These are phyloP conservation scores for Pichia sp. DNA, from an alignment of 1,139 yeast genomes.

Conservation along the genomic window DNA sequence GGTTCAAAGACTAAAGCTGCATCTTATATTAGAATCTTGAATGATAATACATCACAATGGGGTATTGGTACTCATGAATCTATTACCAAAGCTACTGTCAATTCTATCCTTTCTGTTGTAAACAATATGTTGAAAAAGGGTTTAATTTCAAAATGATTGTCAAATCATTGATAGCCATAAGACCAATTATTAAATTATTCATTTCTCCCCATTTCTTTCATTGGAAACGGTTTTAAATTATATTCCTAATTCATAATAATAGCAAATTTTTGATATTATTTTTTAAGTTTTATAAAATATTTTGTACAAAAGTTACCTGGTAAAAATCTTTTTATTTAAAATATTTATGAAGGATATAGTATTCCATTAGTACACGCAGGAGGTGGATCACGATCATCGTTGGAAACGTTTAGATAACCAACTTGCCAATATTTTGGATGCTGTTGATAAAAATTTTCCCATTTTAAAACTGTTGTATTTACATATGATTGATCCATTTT, in stretches of 20 bases:
- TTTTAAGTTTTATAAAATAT: too few species aligned
- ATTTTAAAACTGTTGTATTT: constrained; percentile 29
- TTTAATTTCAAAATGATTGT: constrained; percentile 3
- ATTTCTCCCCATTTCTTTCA: neutral
- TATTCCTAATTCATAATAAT: too few species aligned
- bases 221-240: too few species aligned
- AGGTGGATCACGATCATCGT: constrained; percentile 17
- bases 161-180: too few species aligned
- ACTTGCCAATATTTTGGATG: constrained; percentile 56
- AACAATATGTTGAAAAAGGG: constrained; percentile 37
- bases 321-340: too few species aligned
- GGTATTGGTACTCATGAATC: constrained; percentile 95
- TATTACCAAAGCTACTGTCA: constrained; percentile 83
- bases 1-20: constrained; percentile 89
- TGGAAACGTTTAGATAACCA: constrained; percentile 42
- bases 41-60: constrained; percentile 47
- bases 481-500: constrained; percentile 41
- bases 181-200: too few species aligned
- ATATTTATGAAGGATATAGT: constrained; percentile 6
- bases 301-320: neutral
- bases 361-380: constrained; percentile 13
- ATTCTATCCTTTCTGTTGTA: constrained; percentile 71
- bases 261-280: too few species aligned
- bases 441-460: constrained; percentile 49
- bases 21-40: constrained; percentile 65